Conservation (phyloP, 139 green algal species). For the Coccomyxa sp. region DNA sequence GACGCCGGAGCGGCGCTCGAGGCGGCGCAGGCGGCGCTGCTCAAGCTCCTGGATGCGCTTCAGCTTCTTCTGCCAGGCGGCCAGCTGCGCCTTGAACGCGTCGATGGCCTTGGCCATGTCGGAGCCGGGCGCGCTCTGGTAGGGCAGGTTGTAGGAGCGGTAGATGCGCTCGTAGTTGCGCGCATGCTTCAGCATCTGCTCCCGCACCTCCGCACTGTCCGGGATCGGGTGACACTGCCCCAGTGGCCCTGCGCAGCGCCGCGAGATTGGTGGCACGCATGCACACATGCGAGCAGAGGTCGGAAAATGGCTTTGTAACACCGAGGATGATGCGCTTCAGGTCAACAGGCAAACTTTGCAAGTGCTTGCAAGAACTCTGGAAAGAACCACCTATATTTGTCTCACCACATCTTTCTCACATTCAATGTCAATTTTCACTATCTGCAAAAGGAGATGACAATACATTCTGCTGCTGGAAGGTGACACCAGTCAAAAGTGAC, state of each 20-base stretch:
- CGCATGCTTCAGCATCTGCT: conserved; percentile 51
- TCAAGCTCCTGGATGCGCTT: conserved; percentile 1
- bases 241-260: conserved; percentile 48
- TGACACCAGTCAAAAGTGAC: too few relatives aligned
- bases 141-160: conserved; percentile 74
- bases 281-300: too few relatives aligned
- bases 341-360: too few relatives aligned
- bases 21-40: conserved; percentile 11
- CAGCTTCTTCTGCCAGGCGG: background rate
- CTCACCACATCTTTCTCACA: background rate
- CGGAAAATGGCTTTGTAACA: too few relatives aligned
- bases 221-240: conserved; percentile 74
- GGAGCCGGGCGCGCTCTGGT: conserved; percentile 54
- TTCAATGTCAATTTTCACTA: background rate
- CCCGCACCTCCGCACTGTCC: conserved; percentile 55
- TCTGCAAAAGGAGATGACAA: background rate
- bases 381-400: background rate
- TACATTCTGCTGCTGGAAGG: too few relatives aligned
- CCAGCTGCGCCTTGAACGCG: background rate
- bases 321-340: too few relatives aligned
- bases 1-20: background rate
- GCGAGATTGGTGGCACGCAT: background rate
- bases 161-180: conserved; percentile 41
- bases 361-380: too few relatives aligned
- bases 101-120: conserved; percentile 46